These are phyloP conservation scores for Suillus luteus DNA, from an alignment of 768 basidiomycete species.

Conservation along the genomic window DNA sequence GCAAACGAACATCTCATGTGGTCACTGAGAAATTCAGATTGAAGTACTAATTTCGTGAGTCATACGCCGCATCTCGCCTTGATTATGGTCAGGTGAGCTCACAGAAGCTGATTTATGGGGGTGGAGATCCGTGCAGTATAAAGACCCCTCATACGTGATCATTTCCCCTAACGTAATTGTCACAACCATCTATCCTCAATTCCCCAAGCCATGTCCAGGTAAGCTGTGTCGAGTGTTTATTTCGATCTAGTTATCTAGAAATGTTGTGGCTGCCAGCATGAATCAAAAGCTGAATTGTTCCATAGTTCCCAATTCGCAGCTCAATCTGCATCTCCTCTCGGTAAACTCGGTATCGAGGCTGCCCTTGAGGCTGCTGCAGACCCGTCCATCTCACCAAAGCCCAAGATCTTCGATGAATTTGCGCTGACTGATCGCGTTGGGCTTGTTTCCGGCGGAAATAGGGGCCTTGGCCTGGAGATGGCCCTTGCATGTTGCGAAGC, in stretches of 20 bases:
- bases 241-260: neutral
- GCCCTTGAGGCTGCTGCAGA: slow-evolving; percentile 49
- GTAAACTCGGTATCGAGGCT: slow-evolving; percentile 63
- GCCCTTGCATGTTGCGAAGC: slow-evolving; percentile 73
- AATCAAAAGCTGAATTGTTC: neutral
- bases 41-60: neutral
- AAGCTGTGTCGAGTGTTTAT: neutral
- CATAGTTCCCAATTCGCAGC: slow-evolving; percentile 21
- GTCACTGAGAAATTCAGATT: neutral
- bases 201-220: neutral
- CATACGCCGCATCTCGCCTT: neutral
- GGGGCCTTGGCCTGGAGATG: slow-evolving; percentile 84
- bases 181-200: neutral
- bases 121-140: neutral
- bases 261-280: neutral
- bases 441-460: slow-evolving; percentile 63
- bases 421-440: slow-evolving; percentile 57
- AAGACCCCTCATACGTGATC: neutral
- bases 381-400: slow-evolving; percentile 33
- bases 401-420: slow-evolving; percentile 64
- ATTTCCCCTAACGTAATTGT: neutral
- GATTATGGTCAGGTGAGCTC: slow-evolving; percentile 1
- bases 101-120: neutral
- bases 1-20: neutral
- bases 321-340: slow-evolving; percentile 54